Percentiles rank a stretch among this genome's conserved stretches.
Evolutionary conservation across 2,329 filamentous ascomycete species (phyloP).

Genomic region (Sordariomycetes sp.): DNA sequence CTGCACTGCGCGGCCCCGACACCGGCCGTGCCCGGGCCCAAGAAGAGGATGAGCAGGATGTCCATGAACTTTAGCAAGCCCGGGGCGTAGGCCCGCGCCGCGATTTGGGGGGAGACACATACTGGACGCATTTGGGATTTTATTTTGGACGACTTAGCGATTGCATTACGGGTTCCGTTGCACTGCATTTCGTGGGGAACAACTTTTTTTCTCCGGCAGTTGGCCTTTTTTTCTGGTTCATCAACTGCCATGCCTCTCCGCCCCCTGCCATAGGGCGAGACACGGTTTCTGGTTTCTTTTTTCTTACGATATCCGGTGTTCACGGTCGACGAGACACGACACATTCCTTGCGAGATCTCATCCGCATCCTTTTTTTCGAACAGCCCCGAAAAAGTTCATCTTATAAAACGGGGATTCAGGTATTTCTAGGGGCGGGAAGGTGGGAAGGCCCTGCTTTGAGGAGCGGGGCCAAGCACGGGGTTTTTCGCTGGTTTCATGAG

Average conservation of each 20-base stretch:
- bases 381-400: not conserved
- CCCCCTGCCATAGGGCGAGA: not conserved
- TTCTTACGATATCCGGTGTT: not conserved
- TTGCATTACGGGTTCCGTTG: too few species aligned
- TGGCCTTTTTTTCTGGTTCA: not conserved
- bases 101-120: not conserved
- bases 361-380: not conserved
- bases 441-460: not conserved
- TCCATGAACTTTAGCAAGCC: not conserved
- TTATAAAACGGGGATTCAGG: not conserved
- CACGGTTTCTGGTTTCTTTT: not conserved
- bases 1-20: constrained; percentile 22
- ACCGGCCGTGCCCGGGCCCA: constrained; percentile 12
- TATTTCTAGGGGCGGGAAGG: not conserved
- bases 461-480: not conserved
- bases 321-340: not conserved
- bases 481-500: not conserved
- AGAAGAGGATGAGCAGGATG: constrained; percentile 3
- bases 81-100: not conserved
- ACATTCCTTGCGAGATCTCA: not conserved
- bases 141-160: not conserved
- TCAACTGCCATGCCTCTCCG: too few species aligned
- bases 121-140: not conserved
- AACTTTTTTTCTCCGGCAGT: not conserved
- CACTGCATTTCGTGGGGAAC: too few species aligned